Base-by-base conservation (phyloP, 805 yeast species). In the Kregervanrija delftensis region DNA sequence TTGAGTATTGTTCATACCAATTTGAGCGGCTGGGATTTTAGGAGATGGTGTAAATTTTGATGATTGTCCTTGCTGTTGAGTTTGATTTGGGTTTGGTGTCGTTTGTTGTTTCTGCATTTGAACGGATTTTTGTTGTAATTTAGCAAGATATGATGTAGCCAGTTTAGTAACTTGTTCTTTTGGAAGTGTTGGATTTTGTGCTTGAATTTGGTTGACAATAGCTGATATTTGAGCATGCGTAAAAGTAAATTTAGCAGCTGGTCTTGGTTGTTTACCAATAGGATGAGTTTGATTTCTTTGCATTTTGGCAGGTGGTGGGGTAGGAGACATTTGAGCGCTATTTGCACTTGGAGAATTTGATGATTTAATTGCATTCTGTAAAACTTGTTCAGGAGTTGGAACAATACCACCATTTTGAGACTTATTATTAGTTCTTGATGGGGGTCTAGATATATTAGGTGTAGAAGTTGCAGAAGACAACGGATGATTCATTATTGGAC, bases 151-250 rank as follows among this genome's bases (percentile, higher is more conserved):
- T 12, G 79, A 71, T 3, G 83, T 83, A 2, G 87, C 86, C 45
- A 81, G 67, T 46, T 77, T 74, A 2, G 83, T 77, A 1, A 81
- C 85, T 53, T 81, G 83, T 45, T 77, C 82, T 48, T 79, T 79
- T 10, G 78, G 68, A 56, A 79, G 63, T 31, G 70, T 73, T 1
- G 88, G 88, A 57, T 81, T 76, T 53, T 79, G 79, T n/a, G 73
- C 64, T 56, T 81, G 85, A 43, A 81, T 81, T 38, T 81, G 78
- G 51, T 71, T 76, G 46, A 81, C 76, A 36, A 81, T 73, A 1
- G 84, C 81, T 9, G 84, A 73, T 4, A 81, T 83, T 52, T 81
- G 86, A 1, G 80, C 76, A 11, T 81, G 77, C 0, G 79, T 74
- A 59, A 79, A 74, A 31, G 51, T 53, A 34, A 64, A 53, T 17